Percentiles rank a stretch among this genome's conserved stretches.
Conservation (phyloP, 2,329 filamentous ascomycete genomes). For the Teratosphaeriaceae sp. region DNA sequence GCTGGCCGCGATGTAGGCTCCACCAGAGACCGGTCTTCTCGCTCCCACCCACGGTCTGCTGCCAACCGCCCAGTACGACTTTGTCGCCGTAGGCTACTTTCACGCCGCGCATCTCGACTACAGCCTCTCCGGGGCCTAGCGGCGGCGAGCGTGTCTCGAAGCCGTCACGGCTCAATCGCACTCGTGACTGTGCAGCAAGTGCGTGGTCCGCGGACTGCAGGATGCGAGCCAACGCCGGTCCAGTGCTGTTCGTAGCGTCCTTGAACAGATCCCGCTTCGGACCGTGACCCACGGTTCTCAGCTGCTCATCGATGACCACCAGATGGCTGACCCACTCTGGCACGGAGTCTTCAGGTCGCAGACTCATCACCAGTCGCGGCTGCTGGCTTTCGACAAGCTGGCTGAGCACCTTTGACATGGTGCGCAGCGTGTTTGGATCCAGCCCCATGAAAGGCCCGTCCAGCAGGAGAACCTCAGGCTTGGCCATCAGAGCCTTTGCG, state of each 20-base stretch:
- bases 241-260: not conserved
- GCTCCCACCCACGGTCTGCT: slow-evolving; percentile 48
- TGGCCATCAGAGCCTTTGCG: slow-evolving; percentile 71
- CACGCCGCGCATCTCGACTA: slow-evolving; percentile 85
- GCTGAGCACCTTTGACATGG: slow-evolving; percentile 64
- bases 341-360: slow-evolving; percentile 78
- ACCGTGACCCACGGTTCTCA: slow-evolving; percentile 60
- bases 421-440: slow-evolving; percentile 72
- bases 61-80: slow-evolving; percentile 74
- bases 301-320: slow-evolving; percentile 61
- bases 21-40: slow-evolving; percentile 61
- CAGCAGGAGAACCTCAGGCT: slow-evolving; percentile 74
- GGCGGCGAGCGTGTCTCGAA: slow-evolving; percentile 18
- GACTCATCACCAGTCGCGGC: slow-evolving; percentile 68
- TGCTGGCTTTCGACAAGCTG: slow-evolving; percentile 58
- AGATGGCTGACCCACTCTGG: slow-evolving; percentile 89
- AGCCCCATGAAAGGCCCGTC: slow-evolving; percentile 97
- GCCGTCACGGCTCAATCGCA: slow-evolving; percentile 24
- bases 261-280: slow-evolving; percentile 53
- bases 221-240: not conserved
- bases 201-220: slow-evolving; percentile 2
- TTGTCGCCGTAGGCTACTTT: slow-evolving; percentile 73
- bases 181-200: not conserved
- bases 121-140: slow-evolving; percentile 50
- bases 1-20: slow-evolving; percentile 74